These are phyloP conservation scores for Zanthoxylum bungeanum DNA, from an alignment of 345 rosid genomes.

Conservation along the genomic window DNA sequence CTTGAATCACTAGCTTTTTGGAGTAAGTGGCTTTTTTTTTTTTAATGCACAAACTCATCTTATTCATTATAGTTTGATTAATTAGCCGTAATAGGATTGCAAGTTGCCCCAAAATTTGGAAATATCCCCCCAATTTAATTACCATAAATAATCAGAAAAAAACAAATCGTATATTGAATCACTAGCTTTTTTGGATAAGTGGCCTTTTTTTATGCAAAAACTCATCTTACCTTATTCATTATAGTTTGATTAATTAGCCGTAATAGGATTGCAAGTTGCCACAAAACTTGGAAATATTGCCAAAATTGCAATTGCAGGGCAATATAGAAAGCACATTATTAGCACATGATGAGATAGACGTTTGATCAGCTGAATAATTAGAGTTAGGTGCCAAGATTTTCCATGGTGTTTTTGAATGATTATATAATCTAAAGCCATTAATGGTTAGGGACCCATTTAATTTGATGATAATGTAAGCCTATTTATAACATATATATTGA, in stretches of 20 bases:
- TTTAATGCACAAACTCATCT: neutral
- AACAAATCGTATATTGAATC: no score
- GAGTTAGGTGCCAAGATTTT: neutral
- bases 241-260: neutral
- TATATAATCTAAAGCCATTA: neutral
- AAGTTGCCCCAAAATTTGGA: neutral
- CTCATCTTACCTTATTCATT: neutral
- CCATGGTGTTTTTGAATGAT: neutral
- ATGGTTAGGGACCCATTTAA: neutral
- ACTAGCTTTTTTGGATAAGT: neutral
- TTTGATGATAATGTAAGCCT: neutral
- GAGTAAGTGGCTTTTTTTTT: neutral
- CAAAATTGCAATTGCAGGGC: neutral
- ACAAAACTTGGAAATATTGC: neutral
- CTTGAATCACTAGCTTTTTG: neutral
- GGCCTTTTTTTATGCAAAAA: neutral
- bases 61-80: neutral
- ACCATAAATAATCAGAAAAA: neutral
- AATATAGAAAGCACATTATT: neutral
- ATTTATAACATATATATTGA: neutral
- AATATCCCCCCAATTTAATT: neutral
- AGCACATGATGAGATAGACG: neutral
- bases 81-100: neutral
- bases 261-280: neutral
- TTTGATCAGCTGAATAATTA: neutral